A percentile compares a stretch with the other conserved stretches of the same genome.
Conservation (phyloP, 805 yeast species). For the Torulaspora franciscae region DNA sequence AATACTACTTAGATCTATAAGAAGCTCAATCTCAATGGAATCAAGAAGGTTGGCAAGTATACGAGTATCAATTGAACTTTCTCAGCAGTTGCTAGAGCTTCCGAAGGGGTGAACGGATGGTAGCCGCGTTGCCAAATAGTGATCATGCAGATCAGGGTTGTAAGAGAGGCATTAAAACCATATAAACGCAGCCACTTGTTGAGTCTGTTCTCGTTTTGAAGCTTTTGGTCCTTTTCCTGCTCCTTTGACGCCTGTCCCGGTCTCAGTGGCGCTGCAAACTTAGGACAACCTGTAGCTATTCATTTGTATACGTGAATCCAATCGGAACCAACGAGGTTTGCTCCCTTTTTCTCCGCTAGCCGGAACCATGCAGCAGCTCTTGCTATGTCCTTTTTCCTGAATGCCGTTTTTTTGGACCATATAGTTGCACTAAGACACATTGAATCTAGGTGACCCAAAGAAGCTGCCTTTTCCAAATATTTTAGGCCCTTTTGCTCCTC, state of each 20-base stretch:
- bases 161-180: conserved; percentile 77
- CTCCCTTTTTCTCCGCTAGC: conserved; percentile 58
- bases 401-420: conserved; percentile 53
- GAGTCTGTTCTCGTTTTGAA: conserved; percentile 9
- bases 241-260: conserved; percentile 8
- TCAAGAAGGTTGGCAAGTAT: conserved; percentile 31
- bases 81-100: conserved; percentile 17
- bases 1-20: neutral
- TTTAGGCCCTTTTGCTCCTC: conserved; percentile 55
- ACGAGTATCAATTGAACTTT: conserved; percentile 23
- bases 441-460: conserved; percentile 63
- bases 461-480: conserved; percentile 59
- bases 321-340: conserved; percentile 57
- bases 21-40: conserved; percentile 27
- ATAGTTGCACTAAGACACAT: conserved; percentile 63
- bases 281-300: too few species aligned
- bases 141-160: conserved; percentile 70
- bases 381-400: conserved; percentile 51
- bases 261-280: neutral
- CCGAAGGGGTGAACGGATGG: conserved; percentile 17
- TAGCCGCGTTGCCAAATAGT: conserved; percentile 38
- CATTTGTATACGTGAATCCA: conserved; percentile 76
- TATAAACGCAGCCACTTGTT: conserved; percentile 49
- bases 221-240: conserved; percentile 9
- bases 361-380: conserved; percentile 70